Percentiles rank a stretch among this genome's conserved stretches.
phyloP scores from a whole-genome alignment of 2,329 filamentous ascomycete genomes.

The Canariomyces notabilis region DNA sequence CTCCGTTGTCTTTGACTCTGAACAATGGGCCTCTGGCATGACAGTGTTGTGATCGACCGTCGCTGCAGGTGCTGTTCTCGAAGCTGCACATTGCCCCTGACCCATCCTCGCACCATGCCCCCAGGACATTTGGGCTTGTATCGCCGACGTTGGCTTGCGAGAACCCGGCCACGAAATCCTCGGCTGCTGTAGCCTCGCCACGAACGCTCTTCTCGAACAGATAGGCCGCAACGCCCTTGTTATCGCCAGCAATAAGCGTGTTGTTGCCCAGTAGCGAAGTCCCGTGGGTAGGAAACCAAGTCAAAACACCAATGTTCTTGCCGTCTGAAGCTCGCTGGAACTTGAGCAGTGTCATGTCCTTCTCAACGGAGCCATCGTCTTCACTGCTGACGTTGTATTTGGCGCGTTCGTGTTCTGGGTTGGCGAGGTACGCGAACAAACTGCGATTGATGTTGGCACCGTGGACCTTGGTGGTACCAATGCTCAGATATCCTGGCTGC shows the following conservation, averaged over 20 bases:
- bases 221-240: conserved; percentile 88
- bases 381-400: conserved; percentile 55
- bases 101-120: conserved; percentile 85
- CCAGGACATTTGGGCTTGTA: conserved; percentile 80
- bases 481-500: conserved; percentile 58
- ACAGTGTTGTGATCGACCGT: conserved; percentile 64
- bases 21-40: conserved; percentile 71
- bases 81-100: conserved; percentile 66
- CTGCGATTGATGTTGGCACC: conserved; percentile 87
- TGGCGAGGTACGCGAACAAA: conserved; percentile 80
- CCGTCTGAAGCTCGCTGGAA: conserved; percentile 70
- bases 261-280: conserved; percentile 91
- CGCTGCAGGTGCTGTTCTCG: conserved; percentile 76
- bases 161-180: conserved; percentile 82
- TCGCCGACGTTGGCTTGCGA: conserved; percentile 90
- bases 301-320: conserved; percentile 74
- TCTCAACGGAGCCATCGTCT: conserved; percentile 56
- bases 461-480: conserved; percentile 63
- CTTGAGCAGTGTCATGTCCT: conserved; percentile 71
- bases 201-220: conserved; percentile 69
- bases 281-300: conserved; percentile 89
- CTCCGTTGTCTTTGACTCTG: conserved; percentile 62
- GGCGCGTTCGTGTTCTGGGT: conserved; percentile 69
- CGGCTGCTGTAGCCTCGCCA: conserved; percentile 49
- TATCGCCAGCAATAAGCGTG: conserved; percentile 86